phyloP scores from a whole-genome alignment of 148 eudicot genomes.

The Pharnaceum exiguum region DNA sequence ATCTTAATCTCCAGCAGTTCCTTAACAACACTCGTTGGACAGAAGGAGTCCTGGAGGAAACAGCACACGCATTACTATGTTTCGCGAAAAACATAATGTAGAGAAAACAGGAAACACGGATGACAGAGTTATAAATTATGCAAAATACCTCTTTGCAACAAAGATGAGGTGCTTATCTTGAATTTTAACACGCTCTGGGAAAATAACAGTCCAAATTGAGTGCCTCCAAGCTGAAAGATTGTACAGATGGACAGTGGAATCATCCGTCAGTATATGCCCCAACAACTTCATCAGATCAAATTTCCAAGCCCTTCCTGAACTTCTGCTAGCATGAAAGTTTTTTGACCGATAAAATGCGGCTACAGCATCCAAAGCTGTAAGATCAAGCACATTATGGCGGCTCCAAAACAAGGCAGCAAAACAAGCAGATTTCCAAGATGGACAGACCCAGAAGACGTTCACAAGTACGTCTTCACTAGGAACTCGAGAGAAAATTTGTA shows the following conservation, averaged over 20 bases:
- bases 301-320: background rate
- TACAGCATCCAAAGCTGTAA: background rate
- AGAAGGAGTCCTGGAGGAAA: no score
- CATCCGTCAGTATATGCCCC: background rate
- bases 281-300: background rate
- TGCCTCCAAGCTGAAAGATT: background rate
- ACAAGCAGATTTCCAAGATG: background rate
- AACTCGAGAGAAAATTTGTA: background rate
- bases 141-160: background rate
- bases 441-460: background rate
- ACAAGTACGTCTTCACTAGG: background rate
- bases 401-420: background rate
- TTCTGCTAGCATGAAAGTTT: no score
- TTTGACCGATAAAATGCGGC: background rate
- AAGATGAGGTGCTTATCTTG: background rate
- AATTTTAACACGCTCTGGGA: background rate
- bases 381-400: background rate
- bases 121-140: no score
- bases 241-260: no score
- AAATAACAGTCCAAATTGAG: background rate
- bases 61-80: no score
- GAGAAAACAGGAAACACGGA: no score
- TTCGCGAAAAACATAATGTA: no score
- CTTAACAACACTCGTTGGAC: no score
- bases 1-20: no score